A percentile compares a stretch with the other conserved stretches of the same genome.
Conservation (phyloP, 495 filamentous ascomycete genomes). For the Halenospora varia region DNA sequence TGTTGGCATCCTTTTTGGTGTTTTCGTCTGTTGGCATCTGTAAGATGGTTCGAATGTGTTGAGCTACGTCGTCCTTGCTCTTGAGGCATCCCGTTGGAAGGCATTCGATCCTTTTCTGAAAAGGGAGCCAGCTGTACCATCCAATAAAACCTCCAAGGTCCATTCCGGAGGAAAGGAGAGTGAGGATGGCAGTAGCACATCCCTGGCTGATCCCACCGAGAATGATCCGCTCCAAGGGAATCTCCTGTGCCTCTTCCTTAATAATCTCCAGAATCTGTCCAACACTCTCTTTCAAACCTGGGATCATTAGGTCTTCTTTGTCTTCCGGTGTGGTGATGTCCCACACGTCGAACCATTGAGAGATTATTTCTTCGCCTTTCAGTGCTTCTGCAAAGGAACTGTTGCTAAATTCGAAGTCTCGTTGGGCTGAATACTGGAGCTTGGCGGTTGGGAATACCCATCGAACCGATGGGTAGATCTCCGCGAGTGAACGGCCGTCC, state of each 20-base stretch:
- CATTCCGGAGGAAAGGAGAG: background rate
- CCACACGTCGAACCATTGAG: conserved; percentile 1
- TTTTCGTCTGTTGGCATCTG: background rate
- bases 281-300: background rate
- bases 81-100: background rate
- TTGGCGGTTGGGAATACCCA: conserved; percentile 6
- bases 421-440: background rate
- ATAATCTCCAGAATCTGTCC: background rate
- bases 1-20: background rate
- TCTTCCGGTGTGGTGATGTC: background rate
- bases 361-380: background rate
- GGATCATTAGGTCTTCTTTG: background rate
- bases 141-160: background rate
- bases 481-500: background rate
- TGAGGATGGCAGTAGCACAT: background rate
- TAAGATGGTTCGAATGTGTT: background rate
- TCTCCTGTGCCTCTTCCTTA: background rate
- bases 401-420: background rate
- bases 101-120: background rate
- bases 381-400: background rate
- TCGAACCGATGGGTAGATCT: background rate
- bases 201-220: background rate
- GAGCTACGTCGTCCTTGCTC: background rate
- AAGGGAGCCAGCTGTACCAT: background rate
- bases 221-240: background rate